Base-by-base conservation (phyloP, 1,284 basidiomycete genomes). In the Earliella scabrosa region DNA sequence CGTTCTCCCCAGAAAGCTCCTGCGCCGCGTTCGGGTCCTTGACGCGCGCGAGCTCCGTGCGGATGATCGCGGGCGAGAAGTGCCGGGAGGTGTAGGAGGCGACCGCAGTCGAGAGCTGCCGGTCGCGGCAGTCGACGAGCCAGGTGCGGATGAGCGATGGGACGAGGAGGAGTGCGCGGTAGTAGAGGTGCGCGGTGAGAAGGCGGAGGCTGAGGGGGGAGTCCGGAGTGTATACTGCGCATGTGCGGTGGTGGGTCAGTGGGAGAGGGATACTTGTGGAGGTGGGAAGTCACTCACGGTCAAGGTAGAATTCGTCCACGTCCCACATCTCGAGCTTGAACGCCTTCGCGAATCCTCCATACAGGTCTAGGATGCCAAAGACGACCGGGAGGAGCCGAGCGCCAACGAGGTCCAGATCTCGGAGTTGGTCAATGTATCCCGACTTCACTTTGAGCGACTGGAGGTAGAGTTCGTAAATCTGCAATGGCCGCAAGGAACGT, bases 41-140 rank as follows among this genome's bases (percentile, higher is more conserved):
- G 38, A 98, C 80, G 47, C 88, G 87, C 2, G 83, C 79, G 16
- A 99, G 81, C 69, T 98, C 96, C 31, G 92, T 81, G 24, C 77
- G 80, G 66, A 98, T 92, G 66, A 99, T 86, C 38, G 93, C 85
- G 0, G 96, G 95, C 1, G 96, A 97, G 77, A 97, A 95, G 75
- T 93, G 80, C n/a, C 83, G 81, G 0, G 92, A 87, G 0, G 94
- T 97, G 71, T 94, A 95, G 31, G 82, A 77, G 2, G 87, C 81
- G 56, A 99, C 82, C 2, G 88, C 80, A 32, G 84, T 81, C 18
- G 88, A 89, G 2, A 98, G 81, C 67, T 96, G 93, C 16, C 92
- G 87, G 71, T 98, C 95, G 66, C 94, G 94, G 74, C 93, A 91
- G 31, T 88, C 88, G 45, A 88, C 81, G 60, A 95, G 90, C 92